Conservation (phyloP, 192 early-diverging fungal genomes). For the Umbelopsis vinacea region DNA sequence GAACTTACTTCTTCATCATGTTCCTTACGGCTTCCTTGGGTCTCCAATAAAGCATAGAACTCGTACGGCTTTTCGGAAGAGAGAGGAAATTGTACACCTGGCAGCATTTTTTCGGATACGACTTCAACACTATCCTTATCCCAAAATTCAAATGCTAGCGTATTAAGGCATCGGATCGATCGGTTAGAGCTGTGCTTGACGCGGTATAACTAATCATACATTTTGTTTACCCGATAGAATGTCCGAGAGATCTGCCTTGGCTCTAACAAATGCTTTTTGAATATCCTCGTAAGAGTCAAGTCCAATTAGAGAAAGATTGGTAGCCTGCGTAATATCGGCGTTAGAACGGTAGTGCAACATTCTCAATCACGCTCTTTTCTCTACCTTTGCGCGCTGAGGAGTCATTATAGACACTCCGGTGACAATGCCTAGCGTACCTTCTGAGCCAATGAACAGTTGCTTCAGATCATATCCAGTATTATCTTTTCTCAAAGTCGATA, state of each 20-base stretch:
- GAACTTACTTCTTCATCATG: constrained; percentile 79
- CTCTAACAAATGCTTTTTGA: constrained; percentile 74
- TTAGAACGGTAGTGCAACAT: background rate
- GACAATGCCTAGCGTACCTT: constrained; percentile 94
- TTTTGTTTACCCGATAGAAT: constrained; percentile 68
- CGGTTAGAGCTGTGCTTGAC: background rate
- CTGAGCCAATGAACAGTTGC: constrained; percentile 97
- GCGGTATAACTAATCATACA: background rate
- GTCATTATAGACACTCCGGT: constrained; percentile 89
- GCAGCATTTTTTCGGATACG: constrained; percentile 70
- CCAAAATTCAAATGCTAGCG: constrained; percentile 95
- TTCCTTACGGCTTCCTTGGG: constrained; percentile 84
- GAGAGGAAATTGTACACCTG: constrained; percentile 65
- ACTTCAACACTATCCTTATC: constrained; percentile 73
- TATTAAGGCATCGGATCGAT: background rate
- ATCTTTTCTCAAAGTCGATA: constrained; percentile 90
- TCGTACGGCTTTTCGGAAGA: constrained; percentile 48
- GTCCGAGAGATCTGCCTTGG: constrained; percentile 83
- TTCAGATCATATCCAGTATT: constrained; percentile 98
- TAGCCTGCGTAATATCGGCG: constrained; percentile 32
- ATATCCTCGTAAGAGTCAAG: constrained; percentile 78
- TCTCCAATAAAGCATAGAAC: constrained; percentile 95
- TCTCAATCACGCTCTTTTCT: background rate
- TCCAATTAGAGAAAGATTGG: constrained; percentile 80
- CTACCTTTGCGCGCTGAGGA: constrained; percentile 68